Evolutionary conservation across 2,329 filamentous ascomycete species (phyloP).

Genomic region (Beauveria sp.): DNA sequence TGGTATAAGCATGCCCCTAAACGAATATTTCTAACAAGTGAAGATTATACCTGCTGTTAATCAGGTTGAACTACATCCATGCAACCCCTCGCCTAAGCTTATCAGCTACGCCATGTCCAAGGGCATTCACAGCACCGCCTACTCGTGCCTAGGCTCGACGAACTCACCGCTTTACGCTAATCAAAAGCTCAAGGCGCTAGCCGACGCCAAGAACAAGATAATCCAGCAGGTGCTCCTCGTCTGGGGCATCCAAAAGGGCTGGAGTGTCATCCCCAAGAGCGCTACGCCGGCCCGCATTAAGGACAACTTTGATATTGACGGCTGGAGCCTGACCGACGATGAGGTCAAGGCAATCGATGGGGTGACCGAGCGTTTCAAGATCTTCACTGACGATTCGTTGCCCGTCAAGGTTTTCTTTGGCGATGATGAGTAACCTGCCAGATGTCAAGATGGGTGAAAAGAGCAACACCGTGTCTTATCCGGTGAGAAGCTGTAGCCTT

Average conservation of each 20-base stretch:
- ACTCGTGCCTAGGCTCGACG: slow-evolving; percentile 66
- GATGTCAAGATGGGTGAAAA: background rate
- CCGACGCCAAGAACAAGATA: slow-evolving; percentile 58
- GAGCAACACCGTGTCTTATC: too few relatives aligned
- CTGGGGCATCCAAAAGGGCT: slow-evolving; percentile 76
- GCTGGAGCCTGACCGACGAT: slow-evolving; percentile 63
- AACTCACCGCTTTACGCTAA: slow-evolving; percentile 65
- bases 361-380: slow-evolving; percentile 72
- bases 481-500: too few relatives aligned
- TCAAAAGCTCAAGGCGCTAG: slow-evolving; percentile 52
- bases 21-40: background rate
- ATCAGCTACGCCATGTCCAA: slow-evolving; percentile 64
- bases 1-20: background rate
- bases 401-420: slow-evolving; percentile 77
- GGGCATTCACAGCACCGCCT: slow-evolving; percentile 67
- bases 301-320: slow-evolving; percentile 67
- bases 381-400: slow-evolving; percentile 67
- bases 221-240: slow-evolving; percentile 69
- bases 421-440: slow-evolving; percentile 57
- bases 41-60: slow-evolving; percentile 62
- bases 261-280: slow-evolving; percentile 79
- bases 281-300: slow-evolving; percentile 67
- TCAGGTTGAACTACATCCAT: slow-evolving; percentile 76
- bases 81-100: slow-evolving; percentile 73
- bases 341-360: slow-evolving; percentile 62